A percentile compares a stretch with the other conserved stretches of the same genome.
phyloP scores from a whole-genome alignment of 768 basidiomycete genomes.

The Russula dissimulans region DNA sequence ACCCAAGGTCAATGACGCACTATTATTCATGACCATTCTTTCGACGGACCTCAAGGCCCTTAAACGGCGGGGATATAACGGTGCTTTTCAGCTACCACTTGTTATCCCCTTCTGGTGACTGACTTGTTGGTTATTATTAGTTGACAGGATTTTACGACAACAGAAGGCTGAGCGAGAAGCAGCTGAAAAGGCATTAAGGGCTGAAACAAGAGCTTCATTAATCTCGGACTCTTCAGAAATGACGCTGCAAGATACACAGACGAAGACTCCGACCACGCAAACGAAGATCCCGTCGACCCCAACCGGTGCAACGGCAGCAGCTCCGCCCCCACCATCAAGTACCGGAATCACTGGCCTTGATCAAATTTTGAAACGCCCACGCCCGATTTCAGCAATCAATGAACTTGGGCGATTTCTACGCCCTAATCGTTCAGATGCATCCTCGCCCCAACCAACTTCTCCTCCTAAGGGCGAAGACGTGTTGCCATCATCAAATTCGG shows the following conservation, averaged over 20 bases:
- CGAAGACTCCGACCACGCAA: not conserved
- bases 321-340: not conserved
- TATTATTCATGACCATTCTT: conserved; percentile 89
- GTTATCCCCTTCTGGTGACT: conserved; percentile 9
- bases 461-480: not conserved
- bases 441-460: not conserved
- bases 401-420: conserved; percentile 10
- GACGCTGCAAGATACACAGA: conserved; percentile 3
- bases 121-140: conserved; percentile 32
- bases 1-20: conserved; percentile 75
- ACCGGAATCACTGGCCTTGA: conserved; percentile 13
- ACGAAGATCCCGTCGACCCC: not conserved
- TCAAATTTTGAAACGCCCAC: conserved; percentile 3
- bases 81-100: conserved; percentile 29
- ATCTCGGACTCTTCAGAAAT: conserved; percentile 14
- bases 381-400: conserved; percentile 3
- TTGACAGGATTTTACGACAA: conserved; percentile 84
- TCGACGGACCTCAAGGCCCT: conserved; percentile 81
- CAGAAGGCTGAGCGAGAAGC: conserved; percentile 60
- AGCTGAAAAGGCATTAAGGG: conserved; percentile 39
- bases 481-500: not conserved
- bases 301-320: not conserved
- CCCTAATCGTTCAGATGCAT: not conserved
- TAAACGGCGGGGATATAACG: conserved; percentile 78
- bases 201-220: conserved; percentile 25